These are phyloP conservation scores for Lipomyces kockii DNA, from an alignment of 805 yeast species.

Conservation along the genomic window DNA sequence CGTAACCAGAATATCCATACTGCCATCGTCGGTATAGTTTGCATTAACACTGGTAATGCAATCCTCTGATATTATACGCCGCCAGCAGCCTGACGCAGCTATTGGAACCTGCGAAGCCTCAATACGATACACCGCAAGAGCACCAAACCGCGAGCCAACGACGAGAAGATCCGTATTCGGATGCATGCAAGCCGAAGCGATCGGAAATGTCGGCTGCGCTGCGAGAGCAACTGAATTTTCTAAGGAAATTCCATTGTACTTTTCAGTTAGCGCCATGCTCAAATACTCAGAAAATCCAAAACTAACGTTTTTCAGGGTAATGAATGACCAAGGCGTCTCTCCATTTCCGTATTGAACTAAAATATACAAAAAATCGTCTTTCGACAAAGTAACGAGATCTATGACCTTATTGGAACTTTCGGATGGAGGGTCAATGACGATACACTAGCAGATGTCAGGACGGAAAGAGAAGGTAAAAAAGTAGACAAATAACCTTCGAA, in stretches of 20 bases:
- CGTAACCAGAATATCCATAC: constrained; percentile 22
- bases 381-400: constrained; percentile 34
- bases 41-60: constrained; percentile 16
- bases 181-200: constrained; percentile 61
- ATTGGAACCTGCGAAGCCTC: background rate
- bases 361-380: constrained; percentile 39
- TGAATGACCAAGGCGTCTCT: constrained; percentile 54
- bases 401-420: constrained; percentile 11
- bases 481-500: background rate
- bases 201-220: constrained; percentile 55
- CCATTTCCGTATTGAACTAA: constrained; percentile 74
- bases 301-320: constrained; percentile 43
- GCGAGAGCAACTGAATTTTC: constrained; percentile 33
- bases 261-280: background rate
- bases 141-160: constrained; percentile 75
- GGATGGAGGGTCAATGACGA: constrained; percentile 23
- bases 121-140: constrained; percentile 59
- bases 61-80: constrained; percentile 35
- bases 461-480: background rate
- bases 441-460: constrained; percentile 6
- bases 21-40: background rate
- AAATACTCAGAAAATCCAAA: constrained; percentile 36
- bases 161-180: constrained; percentile 49
- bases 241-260: constrained; percentile 3
- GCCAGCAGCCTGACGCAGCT: constrained; percentile 15